phyloP scores from a whole-genome alignment of 352 stramenopile species.

The Globisporangium spinosum region DNA sequence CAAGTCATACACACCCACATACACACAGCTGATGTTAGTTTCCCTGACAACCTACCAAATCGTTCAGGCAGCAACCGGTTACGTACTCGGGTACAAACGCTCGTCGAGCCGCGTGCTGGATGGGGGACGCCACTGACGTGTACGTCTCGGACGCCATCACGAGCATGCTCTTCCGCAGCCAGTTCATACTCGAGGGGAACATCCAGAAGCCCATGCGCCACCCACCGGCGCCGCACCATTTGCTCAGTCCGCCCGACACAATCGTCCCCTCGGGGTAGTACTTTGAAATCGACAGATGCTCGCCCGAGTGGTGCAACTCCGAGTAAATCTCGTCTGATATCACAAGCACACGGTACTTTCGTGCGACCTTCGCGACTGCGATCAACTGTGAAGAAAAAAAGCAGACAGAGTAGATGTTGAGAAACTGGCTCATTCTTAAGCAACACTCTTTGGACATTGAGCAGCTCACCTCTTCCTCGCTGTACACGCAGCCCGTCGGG shows the following conservation, averaged over 20 bases:
- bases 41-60: neutral
- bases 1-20: neutral
- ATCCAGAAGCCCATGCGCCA: slow-evolving; percentile 89
- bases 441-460: neutral
- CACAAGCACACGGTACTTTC: slow-evolving; percentile 86
- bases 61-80: neutral
- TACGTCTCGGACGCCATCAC: slow-evolving; percentile 89
- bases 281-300: slow-evolving; percentile 79
- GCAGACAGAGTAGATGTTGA: neutral
- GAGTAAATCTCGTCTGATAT: slow-evolving; percentile 90
- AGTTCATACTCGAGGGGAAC: slow-evolving; percentile 71
- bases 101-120: slow-evolving; percentile 79
- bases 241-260: slow-evolving; percentile 82
- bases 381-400: slow-evolving; percentile 22
- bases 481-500: slow-evolving; percentile 80
- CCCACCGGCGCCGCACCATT: slow-evolving; percentile 84
- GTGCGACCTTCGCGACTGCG: slow-evolving; percentile 62
- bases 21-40: neutral
- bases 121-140: slow-evolving; percentile 81
- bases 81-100: slow-evolving; percentile 77
- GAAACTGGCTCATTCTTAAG: neutral
- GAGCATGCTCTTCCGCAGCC: slow-evolving; percentile 84
- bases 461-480: slow-evolving; percentile 57
- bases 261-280: slow-evolving; percentile 88
- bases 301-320: slow-evolving; percentile 69